Conservation (phyloP, 1,284 basidiomycete species). For the Ceratobasidium sp. region DNA sequence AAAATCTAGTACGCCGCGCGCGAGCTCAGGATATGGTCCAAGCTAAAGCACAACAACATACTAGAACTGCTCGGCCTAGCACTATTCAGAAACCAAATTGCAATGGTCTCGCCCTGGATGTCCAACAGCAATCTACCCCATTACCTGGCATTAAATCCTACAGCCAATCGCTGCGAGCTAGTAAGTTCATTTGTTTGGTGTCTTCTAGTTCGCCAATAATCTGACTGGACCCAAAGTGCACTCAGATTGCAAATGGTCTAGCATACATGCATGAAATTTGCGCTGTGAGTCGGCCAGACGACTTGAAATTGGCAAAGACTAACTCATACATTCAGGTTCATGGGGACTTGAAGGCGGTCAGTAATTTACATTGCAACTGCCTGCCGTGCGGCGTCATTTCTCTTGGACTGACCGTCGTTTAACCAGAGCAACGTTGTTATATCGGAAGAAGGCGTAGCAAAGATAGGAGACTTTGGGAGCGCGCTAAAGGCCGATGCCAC, state of each 20-base stretch:
- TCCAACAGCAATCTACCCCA: too few species aligned
- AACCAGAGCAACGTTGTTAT: conserved; percentile 13
- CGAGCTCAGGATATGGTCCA: neutral
- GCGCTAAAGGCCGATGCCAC: too few species aligned
- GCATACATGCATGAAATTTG: conserved; percentile 9
- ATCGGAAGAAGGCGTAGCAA: neutral
- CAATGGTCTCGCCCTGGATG: conserved; percentile 24
- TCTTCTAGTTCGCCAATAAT: too few species aligned
- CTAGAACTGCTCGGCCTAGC: neutral
- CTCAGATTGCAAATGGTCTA: neutral
- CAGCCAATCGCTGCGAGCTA: too few species aligned
- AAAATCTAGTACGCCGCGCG: neutral
- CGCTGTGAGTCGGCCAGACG: too few species aligned
- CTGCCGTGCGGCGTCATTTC: too few species aligned
- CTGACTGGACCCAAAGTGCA: neutral
- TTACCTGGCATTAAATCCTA: too few species aligned
- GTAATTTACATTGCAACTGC: too few species aligned
- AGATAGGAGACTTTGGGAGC: conserved; percentile 7
- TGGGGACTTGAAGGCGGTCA: too few species aligned
- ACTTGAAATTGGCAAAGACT: too few species aligned
- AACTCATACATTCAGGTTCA: neutral
- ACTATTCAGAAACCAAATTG: neutral
- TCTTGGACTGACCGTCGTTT: too few species aligned
- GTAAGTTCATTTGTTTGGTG: too few species aligned
- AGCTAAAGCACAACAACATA: neutral